A percentile compares a stretch with the other conserved stretches of the same genome.
Conservation (phyloP, 2,329 filamentous ascomycete genomes). For the Gaeumannomyces tritici region DNA sequence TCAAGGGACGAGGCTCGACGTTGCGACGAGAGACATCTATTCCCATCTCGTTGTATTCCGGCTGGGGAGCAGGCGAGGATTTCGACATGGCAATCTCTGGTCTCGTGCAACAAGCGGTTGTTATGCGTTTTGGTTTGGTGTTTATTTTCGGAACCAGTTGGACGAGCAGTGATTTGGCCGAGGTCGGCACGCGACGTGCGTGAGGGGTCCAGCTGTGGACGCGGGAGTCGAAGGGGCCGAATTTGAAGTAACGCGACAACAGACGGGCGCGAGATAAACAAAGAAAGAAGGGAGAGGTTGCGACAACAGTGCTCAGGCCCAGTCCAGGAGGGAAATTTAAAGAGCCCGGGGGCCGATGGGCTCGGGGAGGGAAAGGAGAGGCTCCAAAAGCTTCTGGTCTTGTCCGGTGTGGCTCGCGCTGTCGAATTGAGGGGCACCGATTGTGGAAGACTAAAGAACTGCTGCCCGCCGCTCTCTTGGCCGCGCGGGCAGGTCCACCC, state of each 20-base stretch:
- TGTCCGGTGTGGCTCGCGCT: neutral
- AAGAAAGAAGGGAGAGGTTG: neutral
- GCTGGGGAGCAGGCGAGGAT: conserved; percentile 11
- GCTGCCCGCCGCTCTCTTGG: neutral
- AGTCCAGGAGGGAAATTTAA: neutral
- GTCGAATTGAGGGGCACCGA: neutral
- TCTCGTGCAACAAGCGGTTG: neutral
- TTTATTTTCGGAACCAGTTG: neutral
- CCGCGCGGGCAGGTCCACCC: neutral
- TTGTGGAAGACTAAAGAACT: neutral
- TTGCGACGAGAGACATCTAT: conserved; percentile 84
- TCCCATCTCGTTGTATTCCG: conserved; percentile 28
- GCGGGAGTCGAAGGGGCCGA: neutral
- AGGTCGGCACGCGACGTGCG: neutral
- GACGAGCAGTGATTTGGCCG: conserved; percentile 5
- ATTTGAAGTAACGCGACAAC: neutral
- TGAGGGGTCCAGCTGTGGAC: neutral
- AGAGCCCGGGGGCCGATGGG: neutral
- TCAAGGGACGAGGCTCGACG: conserved; percentile 69
- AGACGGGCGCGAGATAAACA: neutral
- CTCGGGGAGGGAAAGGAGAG: neutral
- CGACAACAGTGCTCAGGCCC: neutral
- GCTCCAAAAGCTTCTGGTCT: neutral
- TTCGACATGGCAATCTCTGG: conserved; percentile 3
- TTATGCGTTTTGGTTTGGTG: neutral